These are phyloP conservation scores for Rhynchospora pubera DNA, from an alignment of 176 grass and related monocot species.

Conservation along the genomic window DNA sequence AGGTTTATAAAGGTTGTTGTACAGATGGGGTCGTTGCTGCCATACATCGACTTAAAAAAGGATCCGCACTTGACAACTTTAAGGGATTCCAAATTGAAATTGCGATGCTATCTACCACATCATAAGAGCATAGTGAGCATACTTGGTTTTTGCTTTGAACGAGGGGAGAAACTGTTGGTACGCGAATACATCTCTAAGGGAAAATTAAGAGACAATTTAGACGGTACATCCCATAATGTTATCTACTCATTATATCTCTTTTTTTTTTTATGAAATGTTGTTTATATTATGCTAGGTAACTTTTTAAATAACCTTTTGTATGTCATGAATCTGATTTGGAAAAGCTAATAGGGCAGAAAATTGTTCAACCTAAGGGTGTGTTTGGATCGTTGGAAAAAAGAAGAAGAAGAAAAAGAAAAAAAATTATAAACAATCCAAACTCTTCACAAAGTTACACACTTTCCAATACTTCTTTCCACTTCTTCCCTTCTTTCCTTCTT, in stretches of 20 bases:
- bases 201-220: constrained; percentile 48
- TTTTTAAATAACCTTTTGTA: neutral
- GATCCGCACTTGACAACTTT: constrained; percentile 36
- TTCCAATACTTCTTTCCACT: too few species aligned
- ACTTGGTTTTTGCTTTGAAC: constrained; percentile 73
- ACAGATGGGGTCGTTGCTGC: constrained; percentile 46
- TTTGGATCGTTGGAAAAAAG: too few species aligned
- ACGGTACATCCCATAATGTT: constrained; percentile 20
- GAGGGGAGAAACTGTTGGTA: constrained; percentile 72
- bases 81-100: constrained; percentile 76
- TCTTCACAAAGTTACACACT: too few species aligned
- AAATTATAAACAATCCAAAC: too few species aligned
- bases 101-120: constrained; percentile 71
- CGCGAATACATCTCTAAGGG: constrained; percentile 68
- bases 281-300: neutral
- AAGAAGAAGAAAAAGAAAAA: too few species aligned
- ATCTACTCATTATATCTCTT: neutral
- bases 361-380: too few species aligned
- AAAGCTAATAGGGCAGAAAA: too few species aligned
- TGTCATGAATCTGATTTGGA: too few species aligned
- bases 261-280: too few species aligned
- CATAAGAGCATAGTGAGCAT: constrained; percentile 70
- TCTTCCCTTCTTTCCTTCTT: too few species aligned
- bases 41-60: constrained; percentile 46
- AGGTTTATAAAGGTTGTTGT: constrained; percentile 66